phyloP scores from a whole-genome alignment of 345 rosid genomes.

The Pugionium cornutum region DNA sequence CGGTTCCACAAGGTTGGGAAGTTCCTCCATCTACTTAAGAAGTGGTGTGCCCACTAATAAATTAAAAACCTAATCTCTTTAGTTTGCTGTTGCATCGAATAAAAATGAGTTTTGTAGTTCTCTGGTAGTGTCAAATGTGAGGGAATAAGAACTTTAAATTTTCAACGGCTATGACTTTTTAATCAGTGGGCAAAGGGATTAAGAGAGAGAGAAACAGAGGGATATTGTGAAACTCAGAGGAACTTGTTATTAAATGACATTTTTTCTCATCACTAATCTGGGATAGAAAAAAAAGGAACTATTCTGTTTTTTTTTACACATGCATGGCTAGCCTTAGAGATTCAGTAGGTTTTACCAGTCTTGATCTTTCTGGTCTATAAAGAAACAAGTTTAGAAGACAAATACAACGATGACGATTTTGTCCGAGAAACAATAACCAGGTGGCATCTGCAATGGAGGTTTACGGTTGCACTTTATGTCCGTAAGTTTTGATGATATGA shows the following conservation, averaged over 20 bases:
- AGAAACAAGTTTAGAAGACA: background rate
- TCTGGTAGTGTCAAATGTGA: conserved; percentile 28
- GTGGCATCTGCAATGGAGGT: conserved; percentile 23
- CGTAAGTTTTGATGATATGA: conserved; percentile 59
- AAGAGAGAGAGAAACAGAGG: background rate
- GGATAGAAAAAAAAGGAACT: too few relatives aligned
- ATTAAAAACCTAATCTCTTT: background rate
- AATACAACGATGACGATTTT: background rate
- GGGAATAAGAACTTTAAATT: conserved; percentile 22
- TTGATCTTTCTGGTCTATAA: too few relatives aligned
- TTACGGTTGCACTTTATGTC: conserved; percentile 49
- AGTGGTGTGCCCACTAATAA: conserved; percentile 1
- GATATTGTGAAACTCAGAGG: conserved; percentile 8
- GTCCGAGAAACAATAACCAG: conserved; percentile 18
- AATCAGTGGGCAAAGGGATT: conserved; percentile 1
- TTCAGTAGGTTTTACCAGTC: too few relatives aligned
- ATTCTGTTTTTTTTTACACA: too few relatives aligned
- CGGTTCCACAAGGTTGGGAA: conserved; percentile 72
- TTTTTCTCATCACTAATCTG: too few relatives aligned
- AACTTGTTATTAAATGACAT: background rate
- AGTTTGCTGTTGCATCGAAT: conserved; percentile 24
- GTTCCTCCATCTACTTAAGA: conserved; percentile 74
- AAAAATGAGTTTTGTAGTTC: conserved; percentile 28
- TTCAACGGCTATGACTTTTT: conserved; percentile 18
- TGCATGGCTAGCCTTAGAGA: too few relatives aligned